Percentiles rank a stretch among this genome's conserved stretches.
phyloP scores from a whole-genome alignment of 2,329 filamentous ascomycete species.

The Fragosphaeria purpurea region DNA sequence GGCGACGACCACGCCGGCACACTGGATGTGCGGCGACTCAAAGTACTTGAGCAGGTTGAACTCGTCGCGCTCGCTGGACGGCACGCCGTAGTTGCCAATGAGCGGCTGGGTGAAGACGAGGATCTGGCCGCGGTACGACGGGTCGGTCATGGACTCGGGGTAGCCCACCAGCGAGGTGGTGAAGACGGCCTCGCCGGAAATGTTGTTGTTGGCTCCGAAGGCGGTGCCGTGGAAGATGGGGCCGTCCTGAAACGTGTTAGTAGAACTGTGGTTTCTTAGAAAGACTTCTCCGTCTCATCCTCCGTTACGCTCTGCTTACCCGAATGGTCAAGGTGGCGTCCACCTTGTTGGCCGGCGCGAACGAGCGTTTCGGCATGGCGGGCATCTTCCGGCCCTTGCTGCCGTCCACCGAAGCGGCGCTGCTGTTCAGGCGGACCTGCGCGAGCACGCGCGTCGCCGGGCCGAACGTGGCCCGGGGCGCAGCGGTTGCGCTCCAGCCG shows the following conservation, averaged over 20 bases:
- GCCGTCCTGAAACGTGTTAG: conserved; percentile 54
- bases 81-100: conserved; percentile 97
- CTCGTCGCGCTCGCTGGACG: conserved; percentile 73
- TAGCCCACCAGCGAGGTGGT: conserved; percentile 97
- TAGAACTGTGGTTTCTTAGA: neutral
- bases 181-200: conserved; percentile 97
- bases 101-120: conserved; percentile 96
- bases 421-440: conserved; percentile 26
- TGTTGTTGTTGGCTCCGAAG: conserved; percentile 92
- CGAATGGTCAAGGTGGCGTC: conserved; percentile 92
- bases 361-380: conserved; percentile 45
- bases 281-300: no score
- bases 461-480: conserved; percentile 28
- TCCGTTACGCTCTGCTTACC: conserved; percentile 36
- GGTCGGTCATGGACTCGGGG: conserved; percentile 86
- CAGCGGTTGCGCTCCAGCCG: conserved; percentile 18
- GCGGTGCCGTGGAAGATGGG: conserved; percentile 94
- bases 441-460: conserved; percentile 22
- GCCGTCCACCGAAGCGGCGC: conserved; percentile 45
- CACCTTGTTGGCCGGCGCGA: conserved; percentile 53
- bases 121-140: conserved; percentile 87
- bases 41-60: conserved; percentile 94
- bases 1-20: conserved; percentile 87
- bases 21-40: conserved; percentile 95
- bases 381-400: conserved; percentile 63